Evolutionary conservation across 2,329 filamentous ascomycete species (phyloP).

Genomic region (Nigrospora osmanthi): DNA sequence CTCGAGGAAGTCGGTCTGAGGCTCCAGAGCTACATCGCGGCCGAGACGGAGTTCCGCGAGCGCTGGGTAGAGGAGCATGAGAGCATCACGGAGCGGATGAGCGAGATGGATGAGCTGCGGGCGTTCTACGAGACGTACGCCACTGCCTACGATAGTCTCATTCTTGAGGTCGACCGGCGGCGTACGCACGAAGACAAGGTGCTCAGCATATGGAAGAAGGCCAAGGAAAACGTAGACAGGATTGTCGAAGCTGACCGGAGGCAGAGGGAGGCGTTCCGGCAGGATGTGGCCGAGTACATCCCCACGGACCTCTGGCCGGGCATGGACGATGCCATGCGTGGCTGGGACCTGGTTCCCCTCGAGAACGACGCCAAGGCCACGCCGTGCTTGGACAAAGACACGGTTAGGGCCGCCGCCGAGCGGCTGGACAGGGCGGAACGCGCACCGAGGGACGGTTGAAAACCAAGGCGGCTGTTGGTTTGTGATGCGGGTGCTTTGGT

Average conservation of each 20-base stretch:
- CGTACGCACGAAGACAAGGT: slow-evolving; percentile 67
- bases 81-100: slow-evolving; percentile 59
- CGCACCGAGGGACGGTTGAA: not conserved
- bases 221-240: slow-evolving; percentile 67
- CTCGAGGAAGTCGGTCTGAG: slow-evolving; percentile 61
- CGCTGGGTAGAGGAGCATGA: slow-evolving; percentile 70
- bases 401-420: slow-evolving; percentile 18
- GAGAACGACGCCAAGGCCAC: slow-evolving; percentile 20
- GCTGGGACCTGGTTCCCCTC: slow-evolving; percentile 39
- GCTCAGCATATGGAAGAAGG: slow-evolving; percentile 66
- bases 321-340: slow-evolving; percentile 51
- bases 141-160: slow-evolving; percentile 73
- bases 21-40: slow-evolving; percentile 56
- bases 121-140: slow-evolving; percentile 85
- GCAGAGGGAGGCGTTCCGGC: slow-evolving; percentile 70
- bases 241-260: slow-evolving; percentile 65
- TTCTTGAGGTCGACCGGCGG: slow-evolving; percentile 76
- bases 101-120: slow-evolving; percentile 68
- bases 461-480: no score
- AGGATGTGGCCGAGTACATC: slow-evolving; percentile 77
- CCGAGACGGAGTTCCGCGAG: slow-evolving; percentile 54
- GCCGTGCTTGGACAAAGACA: slow-evolving; percentile 18
- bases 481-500: no score
- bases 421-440: slow-evolving; percentile 6
- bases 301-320: slow-evolving; percentile 84